A percentile compares a stretch with the other conserved stretches of the same genome.
These are phyloP conservation scores for Gloeopeniophorella convolvens DNA, from an alignment of 768 basidiomycete species.

Conservation along the genomic window DNA sequence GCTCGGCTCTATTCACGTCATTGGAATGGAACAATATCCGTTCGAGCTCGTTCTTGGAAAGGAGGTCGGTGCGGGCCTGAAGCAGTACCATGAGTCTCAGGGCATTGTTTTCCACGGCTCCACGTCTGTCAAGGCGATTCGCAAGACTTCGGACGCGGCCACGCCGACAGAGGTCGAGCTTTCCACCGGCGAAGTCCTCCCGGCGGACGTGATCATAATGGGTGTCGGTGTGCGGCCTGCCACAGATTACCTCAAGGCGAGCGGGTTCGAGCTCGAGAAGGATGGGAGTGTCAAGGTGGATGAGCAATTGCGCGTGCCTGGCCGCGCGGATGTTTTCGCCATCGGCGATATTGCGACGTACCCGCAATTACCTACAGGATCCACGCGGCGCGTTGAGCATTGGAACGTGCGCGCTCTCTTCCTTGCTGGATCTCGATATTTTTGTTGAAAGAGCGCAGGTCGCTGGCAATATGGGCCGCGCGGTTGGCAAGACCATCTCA, in stretches of 20 bases:
- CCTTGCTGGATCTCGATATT: neutral
- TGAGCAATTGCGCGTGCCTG: constrained; percentile 57
- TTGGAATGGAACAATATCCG: constrained; percentile 77
- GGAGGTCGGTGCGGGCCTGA: constrained; percentile 68
- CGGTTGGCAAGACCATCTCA: constrained; percentile 73
- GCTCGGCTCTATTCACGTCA: constrained; percentile 74
- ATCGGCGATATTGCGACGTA: constrained; percentile 82
- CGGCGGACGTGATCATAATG: constrained; percentile 76
- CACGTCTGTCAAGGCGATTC: constrained; percentile 59
- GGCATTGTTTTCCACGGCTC: constrained; percentile 83
- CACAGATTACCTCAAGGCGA: constrained; percentile 70
- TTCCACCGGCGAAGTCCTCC: constrained; percentile 38
- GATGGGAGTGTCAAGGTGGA: constrained; percentile 77
- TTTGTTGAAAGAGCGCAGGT: constrained; percentile 38
- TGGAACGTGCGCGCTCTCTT: constrained; percentile 61
- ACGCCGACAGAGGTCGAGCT: constrained; percentile 46
- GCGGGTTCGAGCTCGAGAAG: constrained; percentile 60
- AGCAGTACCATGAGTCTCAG: constrained; percentile 74
- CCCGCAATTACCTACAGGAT: constrained; percentile 51
- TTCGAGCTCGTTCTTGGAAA: constrained; percentile 79
- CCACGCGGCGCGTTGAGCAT: constrained; percentile 68
- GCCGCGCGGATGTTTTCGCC: constrained; percentile 53
- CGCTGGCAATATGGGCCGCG: constrained; percentile 80
- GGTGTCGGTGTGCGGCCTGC: constrained; percentile 84
- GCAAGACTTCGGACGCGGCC: constrained; percentile 42